Conservation (phyloP, 1,284 basidiomycete species). For the Chalciporus sp. region DNA sequence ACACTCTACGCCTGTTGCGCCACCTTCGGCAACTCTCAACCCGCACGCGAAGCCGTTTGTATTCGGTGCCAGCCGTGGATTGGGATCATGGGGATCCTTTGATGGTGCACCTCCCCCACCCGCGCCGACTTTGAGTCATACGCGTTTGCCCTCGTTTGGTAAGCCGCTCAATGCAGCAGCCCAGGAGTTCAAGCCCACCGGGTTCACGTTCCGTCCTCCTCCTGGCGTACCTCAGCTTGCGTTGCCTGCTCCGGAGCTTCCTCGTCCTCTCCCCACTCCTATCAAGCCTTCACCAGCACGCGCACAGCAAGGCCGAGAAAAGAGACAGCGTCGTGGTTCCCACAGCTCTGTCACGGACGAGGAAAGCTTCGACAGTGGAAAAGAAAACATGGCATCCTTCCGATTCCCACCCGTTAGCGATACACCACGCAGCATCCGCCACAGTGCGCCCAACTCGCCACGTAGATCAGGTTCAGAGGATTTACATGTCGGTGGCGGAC, state of each 20-base stretch:
- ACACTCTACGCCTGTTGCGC: conserved; percentile 1
- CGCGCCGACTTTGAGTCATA: conserved; percentile 46
- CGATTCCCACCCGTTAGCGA: conserved; percentile 63
- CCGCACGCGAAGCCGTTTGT: conserved; percentile 81
- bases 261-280: conserved; percentile 38
- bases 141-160: conserved; percentile 61
- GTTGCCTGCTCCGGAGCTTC: conserved; percentile 34
- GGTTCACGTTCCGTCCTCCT: conserved; percentile 74
- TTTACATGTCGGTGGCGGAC: conserved; percentile 38
- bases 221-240: conserved; percentile 62
- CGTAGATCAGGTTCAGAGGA: conserved; percentile 25
- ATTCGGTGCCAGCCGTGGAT: conserved; percentile 49
- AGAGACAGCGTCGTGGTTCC: conserved; percentile 63
- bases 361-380: conserved; percentile 48
- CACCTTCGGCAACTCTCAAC: conserved; percentile 54
- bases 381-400: conserved; percentile 67
- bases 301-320: conserved; percentile 69
- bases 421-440: conserved; percentile 52
- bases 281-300: conserved; percentile 33
- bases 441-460: conserved; percentile 47
- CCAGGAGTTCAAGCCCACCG: conserved; percentile 72
- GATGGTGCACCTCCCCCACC: conserved; percentile 37
- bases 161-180: conserved; percentile 75
- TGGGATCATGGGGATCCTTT: conserved; percentile 37
- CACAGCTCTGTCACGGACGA: conserved; percentile 38